Evolutionary conservation across 371 early-diverging fungal genomes (phyloP), one percentile per base, ranked within the genome.

Genomic region (Syncephalastrum racemosum): DNA sequence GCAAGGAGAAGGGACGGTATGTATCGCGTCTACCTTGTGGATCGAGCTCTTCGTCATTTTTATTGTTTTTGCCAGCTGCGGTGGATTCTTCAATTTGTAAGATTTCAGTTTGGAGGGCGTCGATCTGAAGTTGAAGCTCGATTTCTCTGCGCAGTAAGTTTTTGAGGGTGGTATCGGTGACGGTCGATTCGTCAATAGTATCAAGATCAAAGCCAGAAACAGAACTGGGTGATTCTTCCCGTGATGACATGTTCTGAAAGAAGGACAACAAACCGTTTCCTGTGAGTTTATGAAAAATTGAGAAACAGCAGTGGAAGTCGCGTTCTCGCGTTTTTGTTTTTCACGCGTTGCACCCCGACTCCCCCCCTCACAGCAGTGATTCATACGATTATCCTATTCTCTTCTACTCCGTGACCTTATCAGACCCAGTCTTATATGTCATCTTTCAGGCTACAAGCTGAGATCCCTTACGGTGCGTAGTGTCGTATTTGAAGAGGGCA

Each of bases 71-170:
- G 13, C 46, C 53, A 18, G 65, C 63, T 14, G n/a, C 19, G n/a
- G 63, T 47, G 14, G 60, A 60, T 48, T 73, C 62, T 65, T 87
- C 86, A n/a, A 90, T 66, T 43, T 77, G 71, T 2, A 70, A 53
- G 52, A 90, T 85, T 61, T 87, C 87, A 43, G 67, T 64, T 50
- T 79, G 70, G 4, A 90, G 66, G 42, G 75, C 75, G 31, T 75
- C 73, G 52, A 90, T 86, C 50, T 76, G 77, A 6, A 70, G 65
- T 39, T 78, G 68, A 14, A 90, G 67, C 36, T 74, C 73, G 8
- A 73, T 72, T 62, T 90, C 87, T 50, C 70, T 70, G 62, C 72
- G 62, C 18, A 82, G 63, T 41, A 87, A 59, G 13, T 46, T 48
- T 53, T 66, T 59, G 16, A 78, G 58, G 3, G 66, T 53, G 27